Base-by-base conservation (phyloP, 306 rosid genomes). In the Prunus dulcis region DNA sequence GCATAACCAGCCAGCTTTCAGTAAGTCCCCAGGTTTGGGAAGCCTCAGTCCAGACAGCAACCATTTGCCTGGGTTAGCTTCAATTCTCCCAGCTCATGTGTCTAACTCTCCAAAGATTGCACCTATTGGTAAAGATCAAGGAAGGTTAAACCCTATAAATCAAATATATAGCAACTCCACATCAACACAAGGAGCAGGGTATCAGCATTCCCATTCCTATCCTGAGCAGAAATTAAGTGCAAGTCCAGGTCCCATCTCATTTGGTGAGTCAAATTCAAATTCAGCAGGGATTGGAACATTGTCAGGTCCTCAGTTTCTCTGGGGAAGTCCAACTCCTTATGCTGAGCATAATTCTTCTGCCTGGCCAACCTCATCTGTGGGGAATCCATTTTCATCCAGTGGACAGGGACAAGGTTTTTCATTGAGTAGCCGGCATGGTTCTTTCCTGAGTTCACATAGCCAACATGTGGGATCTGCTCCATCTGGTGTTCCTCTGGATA, bases 381-480 rank as follows among this genome's bases (percentile, higher is more conserved):
- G 96, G 43, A 87, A 73, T 60, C 91, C 89, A 41, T 87, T 88
- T 81, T 72, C 96, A 19, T 84, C 98, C 27, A 78, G 86, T 67
- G 86, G 91, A 64, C 96, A 91, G 62, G 90, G 92, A 74, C 96
- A 91, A 67, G 97, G 91, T 71, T 87, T 83, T 71, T 84, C 90
- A 9, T 88, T 83, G 80, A 19, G 78, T 58, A 74, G 82, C 74
- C 88, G 76, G 22, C 91, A 60, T 52, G 85, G 79, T 69, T 89
- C 98, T 82, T 79, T 86, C 76, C 79, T 86, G 67, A 80, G 92
- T 64, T 90, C 96, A 58, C 88, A 81, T 50, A 78, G 83, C 63
- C 92, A 91, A 77, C 97, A 86, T 72, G 91, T 90, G 67, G 97
- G 96, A 76, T 93, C 98, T 73, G 98, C 98, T 82, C 98, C 98